phyloP scores from a whole-genome alignment of 2,329 filamentous ascomycete species.

The Cladosporium austrohemisphaericum region DNA sequence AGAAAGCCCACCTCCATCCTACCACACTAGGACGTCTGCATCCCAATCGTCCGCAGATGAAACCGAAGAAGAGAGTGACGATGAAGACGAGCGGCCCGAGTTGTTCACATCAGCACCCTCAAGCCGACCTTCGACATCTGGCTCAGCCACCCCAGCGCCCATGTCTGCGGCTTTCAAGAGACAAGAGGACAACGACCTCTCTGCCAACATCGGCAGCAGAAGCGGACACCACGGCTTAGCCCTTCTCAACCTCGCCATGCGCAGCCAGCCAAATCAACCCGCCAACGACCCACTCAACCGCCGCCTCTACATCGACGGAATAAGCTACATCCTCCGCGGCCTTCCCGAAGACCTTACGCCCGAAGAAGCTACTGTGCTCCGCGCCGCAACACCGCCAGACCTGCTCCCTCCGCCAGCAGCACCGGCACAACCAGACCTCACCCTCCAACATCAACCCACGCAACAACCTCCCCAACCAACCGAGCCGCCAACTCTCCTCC shows the following conservation, averaged over 20 bases:
- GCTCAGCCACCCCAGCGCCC: constrained; percentile 3
- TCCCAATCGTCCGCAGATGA: background rate
- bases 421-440: constrained; percentile 18
- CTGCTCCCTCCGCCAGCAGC: constrained; percentile 22
- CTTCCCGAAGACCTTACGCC: constrained; percentile 56
- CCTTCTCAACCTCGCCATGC: constrained; percentile 8
- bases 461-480: background rate
- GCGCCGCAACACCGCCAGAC: constrained; percentile 47
- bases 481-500: constrained; percentile 21
- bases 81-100: background rate
- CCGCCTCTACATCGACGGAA: constrained; percentile 61
- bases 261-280: background rate
- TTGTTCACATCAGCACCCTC: constrained; percentile 9
- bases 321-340: constrained; percentile 62
- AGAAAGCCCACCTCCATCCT: constrained; percentile 10
- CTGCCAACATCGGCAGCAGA: background rate
- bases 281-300: background rate
- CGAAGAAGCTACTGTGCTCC: constrained; percentile 53
- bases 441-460: constrained; percentile 11
- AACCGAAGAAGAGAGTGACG: background rate
- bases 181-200: background rate
- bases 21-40: background rate
- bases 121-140: constrained; percentile 10
- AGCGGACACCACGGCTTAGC: constrained; percentile 5
- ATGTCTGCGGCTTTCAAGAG: background rate